phyloP scores from a whole-genome alignment of 306 rosid genomes.

The Fragaria iinumae region DNA sequence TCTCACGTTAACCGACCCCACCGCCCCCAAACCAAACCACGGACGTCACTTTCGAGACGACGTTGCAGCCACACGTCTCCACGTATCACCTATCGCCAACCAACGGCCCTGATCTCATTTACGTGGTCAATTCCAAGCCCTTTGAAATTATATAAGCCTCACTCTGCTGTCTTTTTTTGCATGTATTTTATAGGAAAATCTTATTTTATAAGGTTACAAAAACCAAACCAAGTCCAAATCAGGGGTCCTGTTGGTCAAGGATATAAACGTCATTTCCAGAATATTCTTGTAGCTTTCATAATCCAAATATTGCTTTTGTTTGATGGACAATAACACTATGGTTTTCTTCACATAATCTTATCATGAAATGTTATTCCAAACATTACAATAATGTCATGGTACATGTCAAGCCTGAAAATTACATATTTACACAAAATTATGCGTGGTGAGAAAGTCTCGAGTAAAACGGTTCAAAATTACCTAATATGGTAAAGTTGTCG shows the following conservation, averaged over 20 bases:
- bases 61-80: background rate
- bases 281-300: conserved; percentile 1
- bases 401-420: too few relatives aligned
- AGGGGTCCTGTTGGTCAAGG: background rate
- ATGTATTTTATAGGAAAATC: background rate
- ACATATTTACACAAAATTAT: too few relatives aligned
- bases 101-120: conserved; percentile 12
- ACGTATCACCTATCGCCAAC: conserved; percentile 18
- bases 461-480: too few relatives aligned
- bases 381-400: too few relatives aligned
- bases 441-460: too few relatives aligned
- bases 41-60: conserved; percentile 2
- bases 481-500: too few relatives aligned
- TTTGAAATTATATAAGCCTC: background rate
- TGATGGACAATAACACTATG: too few relatives aligned
- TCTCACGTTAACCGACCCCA: conserved; percentile 18
- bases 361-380: background rate
- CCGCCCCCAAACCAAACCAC: conserved; percentile 8
- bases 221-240: background rate
- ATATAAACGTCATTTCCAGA: conserved; percentile 16
- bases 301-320: background rate
- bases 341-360: too few relatives aligned
- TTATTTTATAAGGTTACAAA: background rate
- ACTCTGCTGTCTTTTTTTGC: background rate
- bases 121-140: conserved; percentile 32